Conservation (phyloP, 192 early-diverging fungal genomes). For the Spinellus fusiger region DNA sequence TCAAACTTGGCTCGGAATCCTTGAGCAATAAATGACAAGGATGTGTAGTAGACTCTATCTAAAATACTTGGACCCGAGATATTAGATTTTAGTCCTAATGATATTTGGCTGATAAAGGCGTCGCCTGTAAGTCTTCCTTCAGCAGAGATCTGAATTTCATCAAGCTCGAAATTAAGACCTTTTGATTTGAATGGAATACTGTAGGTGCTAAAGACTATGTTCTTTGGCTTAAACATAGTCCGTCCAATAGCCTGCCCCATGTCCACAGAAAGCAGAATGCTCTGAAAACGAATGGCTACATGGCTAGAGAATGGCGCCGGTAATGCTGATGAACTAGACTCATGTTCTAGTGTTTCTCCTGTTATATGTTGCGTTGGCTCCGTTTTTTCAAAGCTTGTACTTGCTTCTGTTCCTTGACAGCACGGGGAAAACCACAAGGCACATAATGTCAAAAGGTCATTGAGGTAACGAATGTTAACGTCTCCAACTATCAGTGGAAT, state of each 20-base stretch:
- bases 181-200: conserved; percentile 32
- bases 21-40: neutral
- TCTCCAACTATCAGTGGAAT: conserved; percentile 45
- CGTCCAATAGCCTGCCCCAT: conserved; percentile 62
- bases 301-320: conserved; percentile 42
- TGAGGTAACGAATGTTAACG: conserved; percentile 65
- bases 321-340: neutral
- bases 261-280: conserved; percentile 47
- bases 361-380: neutral
- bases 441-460: conserved; percentile 66
- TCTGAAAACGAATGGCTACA: conserved; percentile 36
- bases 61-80: neutral
- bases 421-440: conserved; percentile 59
- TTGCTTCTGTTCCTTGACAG: conserved; percentile 13
- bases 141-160: conserved; percentile 39
- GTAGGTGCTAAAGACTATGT: conserved; percentile 36
- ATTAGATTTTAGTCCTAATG: neutral
- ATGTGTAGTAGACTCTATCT: neutral
- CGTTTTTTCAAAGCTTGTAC: neutral
- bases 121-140: conserved; percentile 59
- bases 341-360: neutral
- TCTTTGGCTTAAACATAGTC: conserved; percentile 43
- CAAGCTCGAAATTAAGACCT: conserved; percentile 33
- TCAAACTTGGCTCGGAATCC: conserved; percentile 47
- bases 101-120: conserved; percentile 1